Evolutionary conservation across 495 filamentous ascomycete species (phyloP), one percentile per base, ranked within the genome.

Genomic region (Penicillium pulvis): DNA sequence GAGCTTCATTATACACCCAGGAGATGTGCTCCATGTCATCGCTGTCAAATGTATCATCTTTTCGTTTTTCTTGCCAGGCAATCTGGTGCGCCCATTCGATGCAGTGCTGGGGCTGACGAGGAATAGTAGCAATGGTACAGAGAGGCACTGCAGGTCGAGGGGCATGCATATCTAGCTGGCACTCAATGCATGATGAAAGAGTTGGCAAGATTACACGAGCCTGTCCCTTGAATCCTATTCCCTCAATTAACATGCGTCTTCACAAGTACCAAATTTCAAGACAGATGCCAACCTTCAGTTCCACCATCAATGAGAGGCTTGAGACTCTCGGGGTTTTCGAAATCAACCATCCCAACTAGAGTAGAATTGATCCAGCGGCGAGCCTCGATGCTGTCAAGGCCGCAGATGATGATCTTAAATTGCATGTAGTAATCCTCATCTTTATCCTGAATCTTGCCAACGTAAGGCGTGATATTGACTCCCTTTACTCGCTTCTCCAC

Each of bases 61-160:
- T 82, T 16, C 75, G 77, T 31, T 82, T 72, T 43, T 80, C 79
- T 55, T 84, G 82, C 88, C 88, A 91, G 31, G 86, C 87, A 45
- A 91, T 89, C 71, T 98, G 91, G 69, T 97, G 92, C 16, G 95
- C 95, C 95, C 95, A 99, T 72, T 99, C 95, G 73, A 99, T 93
- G 70, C 95, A 99, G 71, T 99, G 95, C 68, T 97, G 90, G 24
- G 95, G 95, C 69, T 99, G 95, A 17, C 95, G 90, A 4, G 95
- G 95, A 60, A 99, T 98, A 39, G 91, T 93, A 30, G 95, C 95
- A 58, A 99, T 84, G 0, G 95, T 99, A 74, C 95, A 99, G 28
- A 99, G 87, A 2, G 95, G 94, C 11, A 99, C 95, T 10, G 93
- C 91, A 23, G 92, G 89, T 49, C 91, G 84, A 31, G 95, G 95